Evolutionary conservation across 352 stramenopile species (phyloP), one percentile per base, ranked within the genome.

Genomic region (Globisporangium nunn): DNA sequence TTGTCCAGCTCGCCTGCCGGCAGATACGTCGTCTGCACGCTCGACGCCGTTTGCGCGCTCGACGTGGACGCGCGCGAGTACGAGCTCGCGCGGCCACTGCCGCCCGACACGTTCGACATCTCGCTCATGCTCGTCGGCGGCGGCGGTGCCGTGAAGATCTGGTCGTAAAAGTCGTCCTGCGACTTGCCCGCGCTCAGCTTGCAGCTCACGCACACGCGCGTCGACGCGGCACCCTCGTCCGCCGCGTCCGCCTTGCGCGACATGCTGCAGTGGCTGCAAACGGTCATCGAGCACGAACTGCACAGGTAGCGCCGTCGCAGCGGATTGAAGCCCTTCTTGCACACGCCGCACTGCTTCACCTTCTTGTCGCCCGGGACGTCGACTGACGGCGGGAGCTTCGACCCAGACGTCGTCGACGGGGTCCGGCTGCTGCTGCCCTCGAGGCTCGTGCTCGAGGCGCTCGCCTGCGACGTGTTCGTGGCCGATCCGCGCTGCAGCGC

Each of bases 281-380:
- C 77, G 1, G 88, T 81, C 35, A 70, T 68, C 7, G 71, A 73
- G 57, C 85, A 95, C 41, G 72, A 78, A 35, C 82, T 74, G 60
- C 85, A 95, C 50, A 79, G 75, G 64, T 95, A 85, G 50, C 83
- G 75, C 31, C 85, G 70, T 5, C 82, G 75, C 63, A 95, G 58
- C 29, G 85, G 81, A 49, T 91, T 93, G 58, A 95, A 95, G 50
- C 71, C 78, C 64, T 93, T 95, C 62, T 76, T 80, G 59, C 85
- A 95, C 8, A 89, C 76, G 0, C 74, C 74, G 60, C 85, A 95
- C 54, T 88, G 72, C 52, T 83, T 85, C 29, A 62, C 72, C 58
- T 81, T 89, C 56, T 88, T 88, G 49, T 83, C 67, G 28, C 35
- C 45, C 12, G 49, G 50, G 14, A 17, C 51, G 45, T 61, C 66